Evolutionary conservation across 345 rosid species (phyloP).

Genomic region (Lenwebbia sp.): DNA sequence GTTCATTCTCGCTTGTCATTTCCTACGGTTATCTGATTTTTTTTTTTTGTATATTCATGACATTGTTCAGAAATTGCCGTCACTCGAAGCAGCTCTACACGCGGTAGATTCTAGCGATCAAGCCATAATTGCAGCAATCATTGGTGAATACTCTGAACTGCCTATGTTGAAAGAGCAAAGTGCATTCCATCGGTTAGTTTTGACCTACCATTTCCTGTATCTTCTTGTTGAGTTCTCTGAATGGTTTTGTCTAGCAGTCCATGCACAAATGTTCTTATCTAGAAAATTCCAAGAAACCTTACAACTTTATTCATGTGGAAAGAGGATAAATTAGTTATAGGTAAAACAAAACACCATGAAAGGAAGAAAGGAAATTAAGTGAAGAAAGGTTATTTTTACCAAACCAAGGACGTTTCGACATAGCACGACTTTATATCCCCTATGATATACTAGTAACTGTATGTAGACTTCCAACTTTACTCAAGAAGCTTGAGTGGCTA

Average conservation of each 20-base stretch:
- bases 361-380: neutral
- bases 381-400: neutral
- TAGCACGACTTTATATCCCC: neutral
- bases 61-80: conserved; percentile 39
- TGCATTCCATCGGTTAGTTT: conserved; percentile 46
- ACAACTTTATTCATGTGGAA: neutral
- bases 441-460: neutral
- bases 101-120: conserved; percentile 39
- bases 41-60: neutral
- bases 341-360: neutral
- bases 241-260: neutral
- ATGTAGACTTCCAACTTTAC: neutral
- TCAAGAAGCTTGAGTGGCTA: neutral
- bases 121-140: conserved; percentile 33
- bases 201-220: neutral
- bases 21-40: neutral
- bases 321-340: neutral
- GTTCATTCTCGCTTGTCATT: neutral
- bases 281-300: neutral
- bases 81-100: conserved; percentile 49
- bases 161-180: conserved; percentile 54
- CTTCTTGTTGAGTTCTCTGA: neutral
- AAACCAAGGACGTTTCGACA: neutral
- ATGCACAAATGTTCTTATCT: neutral
- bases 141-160: conserved; percentile 39